These are phyloP conservation scores for Glycyrrhiza uralensis DNA, from an alignment of 306 rosid genomes.

Conservation along the genomic window DNA sequence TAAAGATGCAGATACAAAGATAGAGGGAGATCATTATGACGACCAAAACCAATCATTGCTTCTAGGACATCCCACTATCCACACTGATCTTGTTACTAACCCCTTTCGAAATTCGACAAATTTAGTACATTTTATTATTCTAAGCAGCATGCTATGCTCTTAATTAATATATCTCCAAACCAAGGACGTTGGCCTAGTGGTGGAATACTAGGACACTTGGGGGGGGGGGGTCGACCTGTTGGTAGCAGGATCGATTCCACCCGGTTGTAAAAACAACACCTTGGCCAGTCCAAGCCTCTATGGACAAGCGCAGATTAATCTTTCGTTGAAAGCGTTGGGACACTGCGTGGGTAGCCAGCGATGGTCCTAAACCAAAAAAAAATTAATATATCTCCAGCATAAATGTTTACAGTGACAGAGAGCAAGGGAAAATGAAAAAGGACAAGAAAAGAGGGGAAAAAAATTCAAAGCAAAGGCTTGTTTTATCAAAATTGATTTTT, in stretches of 20 bases:
- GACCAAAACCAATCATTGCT: neutral
- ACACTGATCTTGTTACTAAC: neutral
- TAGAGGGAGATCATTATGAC: neutral
- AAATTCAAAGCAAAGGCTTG: neutral
- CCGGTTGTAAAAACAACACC: too few species aligned
- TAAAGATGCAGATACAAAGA: neutral
- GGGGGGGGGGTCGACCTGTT: too few species aligned
- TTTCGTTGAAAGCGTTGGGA: too few species aligned
- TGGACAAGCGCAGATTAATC: too few species aligned
- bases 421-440: neutral
- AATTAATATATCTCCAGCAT: slow-evolving; percentile 9
- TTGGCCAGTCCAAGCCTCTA: too few species aligned
- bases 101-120: neutral
- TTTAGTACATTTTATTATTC: neutral
- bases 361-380: too few species aligned
- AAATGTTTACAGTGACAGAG: neutral
- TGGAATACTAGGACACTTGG: too few species aligned
- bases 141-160: slow-evolving; percentile 4
- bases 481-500: neutral
- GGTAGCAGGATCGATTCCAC: too few species aligned
- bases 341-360: too few species aligned
- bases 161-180: neutral
- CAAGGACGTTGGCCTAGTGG: too few species aligned
- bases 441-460: neutral
- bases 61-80: neutral